phyloP scores from a whole-genome alignment of 768 basidiomycete species.

The Tricholoma hemisulphureum region DNA sequence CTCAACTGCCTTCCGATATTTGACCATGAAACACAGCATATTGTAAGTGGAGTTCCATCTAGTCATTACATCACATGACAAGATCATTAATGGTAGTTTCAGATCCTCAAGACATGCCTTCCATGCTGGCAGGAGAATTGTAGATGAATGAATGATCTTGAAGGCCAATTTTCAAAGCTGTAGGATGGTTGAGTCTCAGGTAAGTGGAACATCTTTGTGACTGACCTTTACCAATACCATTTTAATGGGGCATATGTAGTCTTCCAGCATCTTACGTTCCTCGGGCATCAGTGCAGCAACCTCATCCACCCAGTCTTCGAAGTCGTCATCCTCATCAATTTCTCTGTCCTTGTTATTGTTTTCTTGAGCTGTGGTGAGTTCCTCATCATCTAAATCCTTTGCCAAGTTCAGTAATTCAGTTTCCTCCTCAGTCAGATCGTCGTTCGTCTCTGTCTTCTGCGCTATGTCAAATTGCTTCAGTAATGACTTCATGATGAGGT shows the following conservation, averaged over 20 bases:
- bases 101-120: slow-evolving; percentile 10
- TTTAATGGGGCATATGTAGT: slow-evolving; percentile 21
- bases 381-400: background rate
- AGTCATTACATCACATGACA: slow-evolving; percentile 38
- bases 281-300: slow-evolving; percentile 8
- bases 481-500: background rate
- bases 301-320: slow-evolving; percentile 23
- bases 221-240: slow-evolving; percentile 32
- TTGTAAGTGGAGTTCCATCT: slow-evolving; percentile 34
- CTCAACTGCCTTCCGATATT: background rate
- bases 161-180: slow-evolving; percentile 21
- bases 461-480: slow-evolving; percentile 22
- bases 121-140: slow-evolving; percentile 21
- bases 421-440: slow-evolving; percentile 20
- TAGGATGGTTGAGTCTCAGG: background rate
- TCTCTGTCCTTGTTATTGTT: slow-evolving; percentile 12
- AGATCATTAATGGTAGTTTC: slow-evolving; percentile 16
- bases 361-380: background rate
- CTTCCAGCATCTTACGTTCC: slow-evolving; percentile 15
- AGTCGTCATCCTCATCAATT: slow-evolving; percentile 13
- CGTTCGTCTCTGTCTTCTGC: slow-evolving; percentile 35
- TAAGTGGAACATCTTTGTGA: background rate
- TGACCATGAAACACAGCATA: background rate
- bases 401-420: background rate
- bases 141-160: slow-evolving; percentile 25